A percentile compares a stretch with the other conserved stretches of the same genome.
phyloP scores from a whole-genome alignment of 2,329 filamentous ascomycete genomes.

The Scleromitrula shiraiana region DNA sequence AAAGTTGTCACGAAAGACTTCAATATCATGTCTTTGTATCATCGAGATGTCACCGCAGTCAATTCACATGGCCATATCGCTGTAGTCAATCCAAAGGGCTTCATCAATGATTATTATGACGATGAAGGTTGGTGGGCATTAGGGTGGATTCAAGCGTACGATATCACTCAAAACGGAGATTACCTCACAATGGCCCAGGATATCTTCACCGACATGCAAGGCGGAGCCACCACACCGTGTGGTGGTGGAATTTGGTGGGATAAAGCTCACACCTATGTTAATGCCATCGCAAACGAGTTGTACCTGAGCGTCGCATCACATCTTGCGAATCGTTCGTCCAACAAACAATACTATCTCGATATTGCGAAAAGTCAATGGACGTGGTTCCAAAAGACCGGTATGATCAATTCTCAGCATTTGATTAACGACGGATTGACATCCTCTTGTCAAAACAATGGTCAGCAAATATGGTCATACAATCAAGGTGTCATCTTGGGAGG shows the following conservation, averaged over 20 bases:
- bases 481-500: slow-evolving; percentile 54
- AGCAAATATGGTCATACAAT: slow-evolving; percentile 44
- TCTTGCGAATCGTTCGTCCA: slow-evolving; percentile 46
- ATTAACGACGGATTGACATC: slow-evolving; percentile 46
- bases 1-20: slow-evolving; percentile 21
- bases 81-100: slow-evolving; percentile 29
- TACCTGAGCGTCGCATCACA: slow-evolving; percentile 47
- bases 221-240: slow-evolving; percentile 40
- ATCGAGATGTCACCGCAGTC: background rate
- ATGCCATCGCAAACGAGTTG: slow-evolving; percentile 50
- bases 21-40: slow-evolving; percentile 17
- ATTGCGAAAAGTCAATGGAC: slow-evolving; percentile 41
- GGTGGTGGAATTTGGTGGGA: slow-evolving; percentile 47
- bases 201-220: slow-evolving; percentile 50
- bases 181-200: slow-evolving; percentile 45
- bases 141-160: slow-evolving; percentile 49
- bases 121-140: slow-evolving; percentile 59
- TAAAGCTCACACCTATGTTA: slow-evolving; percentile 45
- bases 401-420: slow-evolving; percentile 39
- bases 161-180: slow-evolving; percentile 41
- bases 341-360: slow-evolving; percentile 46
- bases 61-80: background rate
- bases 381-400: slow-evolving; percentile 42
- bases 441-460: slow-evolving; percentile 42
- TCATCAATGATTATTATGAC: slow-evolving; percentile 49